phyloP scores from a whole-genome alignment of 257 asterid genomes.

The Solanum chmielewskii region DNA sequence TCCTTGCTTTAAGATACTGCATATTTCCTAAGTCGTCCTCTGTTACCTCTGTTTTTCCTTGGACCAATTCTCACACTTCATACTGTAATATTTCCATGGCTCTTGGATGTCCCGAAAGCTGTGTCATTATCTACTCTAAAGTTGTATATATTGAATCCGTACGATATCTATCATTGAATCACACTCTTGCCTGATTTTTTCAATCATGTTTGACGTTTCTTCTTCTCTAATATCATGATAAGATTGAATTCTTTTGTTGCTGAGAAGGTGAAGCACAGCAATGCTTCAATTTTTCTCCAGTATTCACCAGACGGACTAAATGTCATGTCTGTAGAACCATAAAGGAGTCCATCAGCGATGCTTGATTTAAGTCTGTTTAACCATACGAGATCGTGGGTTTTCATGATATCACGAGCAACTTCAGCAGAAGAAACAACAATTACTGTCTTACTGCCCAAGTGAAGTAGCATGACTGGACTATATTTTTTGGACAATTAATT shows the following conservation, averaged over 20 bases:
- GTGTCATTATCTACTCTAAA: not conserved
- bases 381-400: not conserved
- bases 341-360: not conserved
- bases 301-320: not conserved
- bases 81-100: not conserved
- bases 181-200: not conserved
- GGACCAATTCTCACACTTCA: not conserved
- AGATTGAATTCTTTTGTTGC: slow-evolving; percentile 1
- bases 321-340: not conserved
- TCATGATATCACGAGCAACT: not conserved
- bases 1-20: not conserved
- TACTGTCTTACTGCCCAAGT: not conserved
- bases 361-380: not conserved
- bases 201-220: not conserved
- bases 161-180: not conserved
- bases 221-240: not conserved
- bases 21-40: not conserved
- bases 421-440: not conserved
- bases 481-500: not conserved
- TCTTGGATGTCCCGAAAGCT: not conserved
- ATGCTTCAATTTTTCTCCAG: slow-evolving; percentile 5
- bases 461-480: not conserved
- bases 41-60: no score
- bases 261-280: not conserved
- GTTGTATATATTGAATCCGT: not conserved